Percentiles rank a stretch among this genome's conserved stretches.
These are phyloP conservation scores for Dictyophora rubrovolvata DNA, from an alignment of 768 basidiomycete genomes.

Conservation along the genomic window DNA sequence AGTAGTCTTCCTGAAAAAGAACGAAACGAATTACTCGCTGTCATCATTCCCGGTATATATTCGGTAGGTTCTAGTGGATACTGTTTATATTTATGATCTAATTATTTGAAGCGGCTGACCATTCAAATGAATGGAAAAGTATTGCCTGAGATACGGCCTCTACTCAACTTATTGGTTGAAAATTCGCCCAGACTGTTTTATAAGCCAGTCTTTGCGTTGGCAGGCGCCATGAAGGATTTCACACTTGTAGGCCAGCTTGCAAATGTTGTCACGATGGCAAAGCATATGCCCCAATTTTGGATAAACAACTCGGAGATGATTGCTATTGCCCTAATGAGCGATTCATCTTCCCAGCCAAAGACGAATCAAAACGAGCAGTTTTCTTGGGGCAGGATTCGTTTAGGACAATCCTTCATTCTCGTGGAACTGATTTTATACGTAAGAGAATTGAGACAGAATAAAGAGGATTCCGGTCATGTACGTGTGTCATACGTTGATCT, in stretches of 20 bases:
- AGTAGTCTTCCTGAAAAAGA: conserved; percentile 22
- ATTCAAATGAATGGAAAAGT: conserved; percentile 43
- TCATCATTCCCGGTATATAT: conserved; percentile 3
- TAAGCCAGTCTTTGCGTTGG: conserved; percentile 61
- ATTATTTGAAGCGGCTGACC: conserved; percentile 37
- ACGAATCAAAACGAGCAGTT: conserved; percentile 11
- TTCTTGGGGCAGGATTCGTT: conserved; percentile 38
- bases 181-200: conserved; percentile 55
- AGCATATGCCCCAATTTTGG: conserved; percentile 56
- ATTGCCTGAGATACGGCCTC: conserved; percentile 33
- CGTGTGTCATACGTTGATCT: not conserved
- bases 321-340: conserved; percentile 55
- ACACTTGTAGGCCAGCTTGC: conserved; percentile 50
- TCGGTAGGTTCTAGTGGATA: not conserved
- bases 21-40: conserved; percentile 16
- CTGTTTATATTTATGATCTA: not conserved
- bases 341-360: conserved; percentile 21
- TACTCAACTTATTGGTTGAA: conserved; percentile 43
- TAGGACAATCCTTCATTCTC: conserved; percentile 54
- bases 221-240: conserved; percentile 53
- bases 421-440: conserved; percentile 51
- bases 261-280: conserved; percentile 39
- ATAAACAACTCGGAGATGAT: conserved; percentile 65
- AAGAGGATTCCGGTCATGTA: conserved; percentile 24
- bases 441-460: conserved; percentile 32